phyloP scores from a whole-genome alignment of 2,329 filamentous ascomycete species.

The Colletotrichum chlorophyti region DNA sequence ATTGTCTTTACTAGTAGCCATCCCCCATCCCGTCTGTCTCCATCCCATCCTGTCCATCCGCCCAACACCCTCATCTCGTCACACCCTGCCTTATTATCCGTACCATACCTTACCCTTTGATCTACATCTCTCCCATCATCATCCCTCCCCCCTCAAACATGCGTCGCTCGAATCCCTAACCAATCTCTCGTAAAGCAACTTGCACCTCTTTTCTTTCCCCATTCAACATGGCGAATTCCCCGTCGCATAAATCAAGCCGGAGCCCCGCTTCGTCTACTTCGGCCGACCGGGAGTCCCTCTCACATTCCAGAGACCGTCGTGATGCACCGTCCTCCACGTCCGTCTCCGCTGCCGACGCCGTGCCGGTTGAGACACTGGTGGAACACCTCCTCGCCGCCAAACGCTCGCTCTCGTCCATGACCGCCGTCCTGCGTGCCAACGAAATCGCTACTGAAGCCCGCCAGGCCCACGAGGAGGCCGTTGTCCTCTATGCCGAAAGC shows the following conservation, averaged over 20 bases:
- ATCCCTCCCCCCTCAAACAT: slow-evolving; percentile 11
- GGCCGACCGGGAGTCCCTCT: slow-evolving; percentile 24
- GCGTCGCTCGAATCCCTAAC: slow-evolving; percentile 25
- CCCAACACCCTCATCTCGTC: background rate
- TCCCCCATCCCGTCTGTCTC: too few relatives aligned
- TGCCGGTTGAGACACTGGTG: slow-evolving; percentile 78
- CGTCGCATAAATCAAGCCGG: slow-evolving; percentile 15
- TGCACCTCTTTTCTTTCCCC: background rate
- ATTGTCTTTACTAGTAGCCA: background rate
- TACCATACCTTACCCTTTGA: background rate
- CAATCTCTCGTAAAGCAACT: slow-evolving; percentile 13
- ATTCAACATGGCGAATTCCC: slow-evolving; percentile 30
- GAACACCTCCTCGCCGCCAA: slow-evolving; percentile 87
- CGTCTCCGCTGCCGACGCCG: slow-evolving; percentile 40
- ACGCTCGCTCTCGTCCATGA: slow-evolving; percentile 83
- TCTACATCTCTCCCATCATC: background rate
- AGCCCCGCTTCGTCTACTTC: slow-evolving; percentile 30
- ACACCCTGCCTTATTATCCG: background rate
- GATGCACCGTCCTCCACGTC: slow-evolving; percentile 33
- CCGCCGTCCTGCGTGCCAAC: slow-evolving; percentile 83
- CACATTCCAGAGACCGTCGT: slow-evolving; percentile 30
- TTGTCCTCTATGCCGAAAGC: slow-evolving; percentile 73
- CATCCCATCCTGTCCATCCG: background rate
- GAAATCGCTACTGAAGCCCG: slow-evolving; percentile 83
- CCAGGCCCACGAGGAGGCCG: slow-evolving; percentile 77